These are phyloP conservation scores for Basipetospora chlamydospora DNA, from an alignment of 2,329 filamentous ascomycete species.

Conservation along the genomic window DNA sequence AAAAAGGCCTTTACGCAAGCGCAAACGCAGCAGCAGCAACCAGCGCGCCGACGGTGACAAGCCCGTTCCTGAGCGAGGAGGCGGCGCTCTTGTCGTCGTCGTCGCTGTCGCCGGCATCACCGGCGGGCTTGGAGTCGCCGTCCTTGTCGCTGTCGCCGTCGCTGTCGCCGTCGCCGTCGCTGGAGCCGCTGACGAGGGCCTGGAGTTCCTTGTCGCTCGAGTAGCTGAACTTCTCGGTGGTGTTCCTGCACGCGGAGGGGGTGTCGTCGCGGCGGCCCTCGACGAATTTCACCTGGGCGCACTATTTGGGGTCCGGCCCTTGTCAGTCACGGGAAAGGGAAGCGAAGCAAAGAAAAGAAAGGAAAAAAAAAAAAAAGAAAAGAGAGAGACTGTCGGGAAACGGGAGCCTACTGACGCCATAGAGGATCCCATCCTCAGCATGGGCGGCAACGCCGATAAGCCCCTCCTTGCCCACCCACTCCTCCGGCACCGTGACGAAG, in stretches of 20 bases:
- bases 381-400: neutral
- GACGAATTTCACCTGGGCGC: conserved; percentile 41
- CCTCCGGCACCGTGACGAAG: conserved; percentile 29
- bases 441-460: conserved; percentile 36
- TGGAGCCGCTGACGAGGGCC: conserved; percentile 15
- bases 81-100: neutral
- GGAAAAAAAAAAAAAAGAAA: neutral
- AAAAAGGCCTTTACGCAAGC: conserved; percentile 1
- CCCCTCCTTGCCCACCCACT: conserved; percentile 39
- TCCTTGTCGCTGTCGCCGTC: neutral
- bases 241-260: conserved; percentile 21
- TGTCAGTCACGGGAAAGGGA: conserved; percentile 6
- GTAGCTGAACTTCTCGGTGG: conserved; percentile 15
- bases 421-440: conserved; percentile 40
- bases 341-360: conserved; percentile 2
- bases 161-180: conserved; percentile 2
- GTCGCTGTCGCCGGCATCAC: neutral
- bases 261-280: conserved; percentile 19
- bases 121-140: neutral
- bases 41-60: too few relatives aligned
- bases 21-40: neutral
- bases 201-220: conserved; percentile 18
- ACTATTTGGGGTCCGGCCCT: too few relatives aligned
- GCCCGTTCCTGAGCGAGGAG: neutral
- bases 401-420: conserved; percentile 29